phyloP scores from a whole-genome alignment of 345 rosid genomes.

The Gynandropsis gynandra region DNA sequence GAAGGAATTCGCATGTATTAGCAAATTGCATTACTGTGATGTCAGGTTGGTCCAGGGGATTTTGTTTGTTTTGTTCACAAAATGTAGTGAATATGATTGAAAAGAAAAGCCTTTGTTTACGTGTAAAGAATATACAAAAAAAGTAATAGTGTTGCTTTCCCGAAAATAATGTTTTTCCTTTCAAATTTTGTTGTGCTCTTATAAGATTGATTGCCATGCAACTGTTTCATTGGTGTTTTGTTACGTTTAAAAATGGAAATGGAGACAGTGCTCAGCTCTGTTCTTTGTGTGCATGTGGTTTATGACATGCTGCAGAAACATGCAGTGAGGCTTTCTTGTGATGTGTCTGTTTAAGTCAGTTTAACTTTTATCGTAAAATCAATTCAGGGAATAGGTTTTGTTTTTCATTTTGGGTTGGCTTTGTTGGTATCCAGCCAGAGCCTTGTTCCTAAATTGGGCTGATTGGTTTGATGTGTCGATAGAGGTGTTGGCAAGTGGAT shows the following conservation, averaged over 20 bases:
- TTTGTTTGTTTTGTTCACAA: background rate
- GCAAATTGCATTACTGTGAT: background rate
- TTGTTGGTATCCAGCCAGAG: constrained; percentile 3
- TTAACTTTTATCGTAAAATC: background rate
- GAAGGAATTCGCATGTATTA: background rate
- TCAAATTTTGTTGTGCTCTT: no score
- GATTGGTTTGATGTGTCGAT: constrained; percentile 18
- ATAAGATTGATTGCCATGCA: no score
- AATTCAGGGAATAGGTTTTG: background rate
- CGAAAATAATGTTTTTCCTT: no score
- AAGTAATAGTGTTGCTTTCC: no score
- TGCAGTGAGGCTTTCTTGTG: background rate
- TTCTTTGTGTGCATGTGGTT: no score
- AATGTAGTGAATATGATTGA: background rate
- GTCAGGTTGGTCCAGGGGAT: background rate
- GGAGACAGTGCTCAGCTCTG: no score
- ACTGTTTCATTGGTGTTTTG: no score
- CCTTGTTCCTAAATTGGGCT: constrained; percentile 12
- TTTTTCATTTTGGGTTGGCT: background rate
- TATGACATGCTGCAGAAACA: no score
- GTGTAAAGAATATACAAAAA: background rate
- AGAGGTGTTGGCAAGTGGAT: constrained; percentile 97
- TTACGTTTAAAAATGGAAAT: no score
- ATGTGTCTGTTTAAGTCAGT: background rate
- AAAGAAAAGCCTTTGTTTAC: background rate